These are phyloP conservation scores for Cryptococcus maquisensis DNA, from an alignment of 1,284 basidiomycete genomes.

Conservation along the genomic window DNA sequence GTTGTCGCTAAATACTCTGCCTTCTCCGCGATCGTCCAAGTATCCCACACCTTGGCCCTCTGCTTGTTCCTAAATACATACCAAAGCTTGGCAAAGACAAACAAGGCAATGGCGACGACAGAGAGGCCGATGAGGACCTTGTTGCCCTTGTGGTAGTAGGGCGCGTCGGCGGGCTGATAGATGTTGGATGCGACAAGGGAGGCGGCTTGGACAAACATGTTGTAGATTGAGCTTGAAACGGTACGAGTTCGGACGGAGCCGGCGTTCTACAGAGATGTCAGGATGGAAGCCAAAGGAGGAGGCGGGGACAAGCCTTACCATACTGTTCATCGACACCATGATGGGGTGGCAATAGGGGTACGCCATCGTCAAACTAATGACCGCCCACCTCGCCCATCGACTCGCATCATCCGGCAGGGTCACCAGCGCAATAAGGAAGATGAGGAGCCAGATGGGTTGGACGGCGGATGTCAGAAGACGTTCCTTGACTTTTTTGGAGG, in stretches of 20 bases:
- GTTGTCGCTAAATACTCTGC: conserved; percentile 26
- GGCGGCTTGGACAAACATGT: conserved; percentile 38
- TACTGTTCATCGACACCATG: conserved; percentile 27
- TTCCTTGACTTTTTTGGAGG: conserved; percentile 24
- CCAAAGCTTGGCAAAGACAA: conserved; percentile 23
- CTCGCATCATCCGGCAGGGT: conserved; percentile 18
- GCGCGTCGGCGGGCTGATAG: conserved; percentile 31
- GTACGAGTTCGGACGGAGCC: conserved; percentile 40
- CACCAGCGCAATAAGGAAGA: conserved; percentile 30
- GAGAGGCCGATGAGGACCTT: conserved; percentile 30
- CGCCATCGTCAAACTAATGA: conserved; percentile 17
- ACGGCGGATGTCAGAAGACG: conserved; percentile 16
- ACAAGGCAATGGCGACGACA: conserved; percentile 17
- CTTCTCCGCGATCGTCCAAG: conserved; percentile 20
- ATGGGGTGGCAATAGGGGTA: conserved; percentile 32
- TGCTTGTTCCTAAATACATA: conserved; percentile 26
- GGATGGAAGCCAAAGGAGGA: neutral
- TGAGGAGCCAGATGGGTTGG: conserved; percentile 30
- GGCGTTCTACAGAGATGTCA: conserved; percentile 15
- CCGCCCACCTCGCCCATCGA: conserved; percentile 25
- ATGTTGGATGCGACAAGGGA: conserved; percentile 33
- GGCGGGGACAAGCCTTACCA: conserved; percentile 2
- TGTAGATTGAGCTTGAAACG: conserved; percentile 36
- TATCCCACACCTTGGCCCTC: conserved; percentile 29
- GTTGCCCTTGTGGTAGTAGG: conserved; percentile 39